Base-by-base conservation (phyloP, 2,329 filamentous ascomycete species). In the Allantophomopsis cytisporea region DNA sequence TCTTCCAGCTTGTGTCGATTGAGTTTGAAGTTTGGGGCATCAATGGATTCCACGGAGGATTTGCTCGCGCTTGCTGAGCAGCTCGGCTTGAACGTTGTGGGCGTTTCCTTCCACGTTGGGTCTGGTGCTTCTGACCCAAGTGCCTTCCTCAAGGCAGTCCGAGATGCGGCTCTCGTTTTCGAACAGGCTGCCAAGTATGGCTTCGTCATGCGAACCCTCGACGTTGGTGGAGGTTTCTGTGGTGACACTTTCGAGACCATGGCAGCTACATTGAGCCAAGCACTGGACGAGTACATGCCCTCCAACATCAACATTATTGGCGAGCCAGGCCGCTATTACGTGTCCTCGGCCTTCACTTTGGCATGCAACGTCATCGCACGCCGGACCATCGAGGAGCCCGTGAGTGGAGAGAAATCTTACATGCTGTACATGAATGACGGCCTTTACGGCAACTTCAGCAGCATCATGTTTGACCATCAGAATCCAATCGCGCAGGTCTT, bases 401-500 rank as follows among this genome's bases (percentile, higher is more conserved):
- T 65, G 15, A 68, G 72, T 10, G 69, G 69, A 38, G 69, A 72
- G 45, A 78, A 76, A 45, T 84, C 80, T 49, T 95, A 94, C 70
- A 98, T 96, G 91, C 66, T 95, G 36, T 98, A 98, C 60, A 68
- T 96, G 59, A 98, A 98, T 58, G 91, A 98, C 51, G 91, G 91
- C 20, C 81, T 96, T 39, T 98, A 98, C 56, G 91, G 91, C 54
- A 96, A 96, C 66, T 96, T 98, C 58, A 94, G 86, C 49, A 93
- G 87, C 75, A 96, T 96, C 71, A 94, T 96, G 69, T 98, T 95
- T 59, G 91, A 96, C 56, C 91, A 96, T 62, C 91, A 98, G 69
- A 75, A 93, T 53, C 91, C 91, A 1, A 64, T 83, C 35, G 85
- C 89, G 41, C 84, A 83, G 61, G 73, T 96, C 42, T 69, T 98